Conservation (phyloP, 2,329 filamentous ascomycete species). For the Botrytis aclada region DNA sequence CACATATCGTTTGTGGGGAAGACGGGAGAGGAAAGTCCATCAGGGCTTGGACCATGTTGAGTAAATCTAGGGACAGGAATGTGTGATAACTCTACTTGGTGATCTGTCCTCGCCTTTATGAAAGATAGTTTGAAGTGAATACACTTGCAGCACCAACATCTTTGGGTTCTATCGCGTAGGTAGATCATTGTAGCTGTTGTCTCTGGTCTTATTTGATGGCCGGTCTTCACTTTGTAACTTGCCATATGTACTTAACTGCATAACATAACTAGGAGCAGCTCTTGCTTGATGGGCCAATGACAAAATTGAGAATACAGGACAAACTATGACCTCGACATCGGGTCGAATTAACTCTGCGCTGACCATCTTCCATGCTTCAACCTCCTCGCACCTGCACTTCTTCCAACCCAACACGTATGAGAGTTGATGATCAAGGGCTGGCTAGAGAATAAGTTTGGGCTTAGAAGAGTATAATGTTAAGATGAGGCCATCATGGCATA, state of each 20-base stretch:
- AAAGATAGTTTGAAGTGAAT: not conserved
- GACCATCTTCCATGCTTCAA: not conserved
- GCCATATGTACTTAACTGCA: not conserved
- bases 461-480: not conserved
- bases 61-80: not conserved
- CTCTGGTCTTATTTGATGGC: not conserved
- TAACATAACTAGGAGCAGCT: not conserved
- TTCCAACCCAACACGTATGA: not conserved
- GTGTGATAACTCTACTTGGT: not conserved
- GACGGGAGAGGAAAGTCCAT: not conserved
- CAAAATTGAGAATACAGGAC: not conserved
- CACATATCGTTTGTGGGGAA: not conserved
- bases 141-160: not conserved
- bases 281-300: not conserved
- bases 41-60: not conserved
- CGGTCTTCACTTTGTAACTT: not conserved
- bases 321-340: not conserved
- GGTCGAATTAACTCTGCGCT: too few relatives aligned
- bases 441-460: not conserved
- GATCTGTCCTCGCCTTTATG: not conserved
- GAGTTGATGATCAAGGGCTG: not conserved
- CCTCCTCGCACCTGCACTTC: not conserved
- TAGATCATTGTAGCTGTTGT: not conserved
- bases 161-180: not conserved
- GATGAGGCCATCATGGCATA: too few relatives aligned